Evolutionary conservation across 78 protist genomes (phyloP).

Genomic region (Paulinella micropora): DNA sequence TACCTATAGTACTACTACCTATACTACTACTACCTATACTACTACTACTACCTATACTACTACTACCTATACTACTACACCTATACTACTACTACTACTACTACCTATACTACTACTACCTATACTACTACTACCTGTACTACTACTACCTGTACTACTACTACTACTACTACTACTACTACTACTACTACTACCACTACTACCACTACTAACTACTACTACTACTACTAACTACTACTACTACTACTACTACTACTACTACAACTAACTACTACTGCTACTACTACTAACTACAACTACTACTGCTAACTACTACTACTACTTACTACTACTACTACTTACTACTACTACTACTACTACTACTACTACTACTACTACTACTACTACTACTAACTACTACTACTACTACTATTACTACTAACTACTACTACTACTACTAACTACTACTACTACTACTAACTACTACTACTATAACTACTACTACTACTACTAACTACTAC

Average conservation of each 20-base stretch:
- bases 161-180: not conserved
- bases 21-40: too few species aligned
- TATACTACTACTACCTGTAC: not conserved
- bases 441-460: too few species aligned
- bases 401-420: not conserved
- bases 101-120: too few species aligned
- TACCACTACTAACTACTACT: not conserved
- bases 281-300: not conserved
- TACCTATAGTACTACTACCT: too few species aligned
- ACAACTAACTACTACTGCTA: too few species aligned
- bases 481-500: too few species aligned
- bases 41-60: too few species aligned
- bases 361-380: not conserved
- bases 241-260: too few species aligned
- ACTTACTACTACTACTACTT: not conserved
- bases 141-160: not conserved
- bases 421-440: not conserved
- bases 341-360: not conserved
- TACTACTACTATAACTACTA: too few species aligned
- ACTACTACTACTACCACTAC: not conserved
- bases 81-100: too few species aligned
- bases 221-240: too few species aligned
- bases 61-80: too few species aligned
- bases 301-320: not conserved
- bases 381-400: not conserved